These are phyloP conservation scores for Populus ilicifolia DNA, from an alignment of 345 rosid species.

Conservation along the genomic window DNA sequence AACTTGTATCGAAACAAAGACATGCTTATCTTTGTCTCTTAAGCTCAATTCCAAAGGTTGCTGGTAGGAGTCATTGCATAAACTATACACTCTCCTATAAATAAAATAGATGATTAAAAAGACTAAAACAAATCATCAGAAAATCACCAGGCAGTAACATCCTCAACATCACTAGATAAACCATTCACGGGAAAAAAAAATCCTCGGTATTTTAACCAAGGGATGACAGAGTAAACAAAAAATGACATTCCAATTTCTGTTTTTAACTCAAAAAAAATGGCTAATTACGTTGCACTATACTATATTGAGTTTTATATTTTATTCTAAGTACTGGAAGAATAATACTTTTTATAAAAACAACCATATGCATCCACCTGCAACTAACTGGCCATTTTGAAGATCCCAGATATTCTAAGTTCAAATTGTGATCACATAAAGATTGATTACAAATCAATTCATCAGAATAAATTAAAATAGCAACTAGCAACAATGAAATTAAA, in stretches of 20 bases:
- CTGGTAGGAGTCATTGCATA: conserved; percentile 26
- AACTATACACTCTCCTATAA: conserved; percentile 28
- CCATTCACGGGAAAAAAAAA: background rate
- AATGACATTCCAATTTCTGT: too few relatives aligned
- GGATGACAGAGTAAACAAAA: background rate
- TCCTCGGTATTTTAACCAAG: background rate
- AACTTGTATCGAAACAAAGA: conserved; percentile 15
- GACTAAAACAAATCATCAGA: background rate
- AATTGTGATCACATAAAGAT: background rate
- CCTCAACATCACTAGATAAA: background rate
- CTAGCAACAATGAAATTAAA: background rate
- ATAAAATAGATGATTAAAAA: conserved; percentile 20
- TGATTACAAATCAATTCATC: background rate
- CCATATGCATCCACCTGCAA: background rate
- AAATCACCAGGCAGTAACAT: background rate
- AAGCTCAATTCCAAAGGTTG: conserved; percentile 31
- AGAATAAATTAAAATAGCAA: too few relatives aligned
- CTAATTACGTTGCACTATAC: background rate
- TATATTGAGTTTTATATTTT: background rate
- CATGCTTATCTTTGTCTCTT: conserved; percentile 44
- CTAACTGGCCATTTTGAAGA: background rate
- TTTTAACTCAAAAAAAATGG: too few relatives aligned
- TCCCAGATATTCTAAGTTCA: background rate
- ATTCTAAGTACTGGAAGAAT: background rate
- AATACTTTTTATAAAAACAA: background rate